Conservation (phyloP, 306 rosid species). For the Argentina anserina region DNA sequence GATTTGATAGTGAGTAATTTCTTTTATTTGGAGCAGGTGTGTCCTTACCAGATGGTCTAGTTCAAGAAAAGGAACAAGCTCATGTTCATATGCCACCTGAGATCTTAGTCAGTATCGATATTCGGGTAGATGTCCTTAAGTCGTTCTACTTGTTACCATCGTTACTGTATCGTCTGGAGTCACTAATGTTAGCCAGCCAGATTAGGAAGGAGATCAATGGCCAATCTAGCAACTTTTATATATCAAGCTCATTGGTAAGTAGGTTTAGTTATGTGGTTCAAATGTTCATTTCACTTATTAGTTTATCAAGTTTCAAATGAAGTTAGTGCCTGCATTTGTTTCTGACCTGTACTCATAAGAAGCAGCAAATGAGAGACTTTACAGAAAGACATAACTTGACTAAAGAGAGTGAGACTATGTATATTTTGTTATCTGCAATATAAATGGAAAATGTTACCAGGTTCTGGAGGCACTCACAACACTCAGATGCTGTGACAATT, state of each 20-base stretch:
- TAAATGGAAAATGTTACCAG: conserved; percentile 33
- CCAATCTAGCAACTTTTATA: conserved; percentile 30
- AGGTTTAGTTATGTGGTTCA: conserved; percentile 23
- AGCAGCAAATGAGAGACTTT: neutral
- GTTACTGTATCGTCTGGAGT: conserved; percentile 74
- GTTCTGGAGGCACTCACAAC: conserved; percentile 86
- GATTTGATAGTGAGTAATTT: conserved; percentile 3
- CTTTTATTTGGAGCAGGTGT: conserved; percentile 31
- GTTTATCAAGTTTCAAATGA: conserved; percentile 3
- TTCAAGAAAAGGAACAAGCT: conserved; percentile 44
- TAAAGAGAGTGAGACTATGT: neutral
- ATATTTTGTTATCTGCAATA: neutral
- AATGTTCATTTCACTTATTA: conserved; percentile 2
- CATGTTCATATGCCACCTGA: conserved; percentile 85
- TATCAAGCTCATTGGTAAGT: conserved; percentile 64
- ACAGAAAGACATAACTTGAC: neutral
- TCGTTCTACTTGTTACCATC: conserved; percentile 79
- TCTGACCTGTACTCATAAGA: neutral
- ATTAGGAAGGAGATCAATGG: conserved; percentile 65
- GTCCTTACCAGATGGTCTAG: conserved; percentile 27
- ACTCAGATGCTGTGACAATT: conserved; percentile 61
- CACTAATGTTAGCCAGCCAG: conserved; percentile 79
- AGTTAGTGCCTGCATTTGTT: neutral
- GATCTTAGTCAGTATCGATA: conserved; percentile 52
- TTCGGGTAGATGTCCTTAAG: conserved; percentile 54